phyloP scores from a whole-genome alignment of 257 asterid species.

The Parsonsia alboflavescens region DNA sequence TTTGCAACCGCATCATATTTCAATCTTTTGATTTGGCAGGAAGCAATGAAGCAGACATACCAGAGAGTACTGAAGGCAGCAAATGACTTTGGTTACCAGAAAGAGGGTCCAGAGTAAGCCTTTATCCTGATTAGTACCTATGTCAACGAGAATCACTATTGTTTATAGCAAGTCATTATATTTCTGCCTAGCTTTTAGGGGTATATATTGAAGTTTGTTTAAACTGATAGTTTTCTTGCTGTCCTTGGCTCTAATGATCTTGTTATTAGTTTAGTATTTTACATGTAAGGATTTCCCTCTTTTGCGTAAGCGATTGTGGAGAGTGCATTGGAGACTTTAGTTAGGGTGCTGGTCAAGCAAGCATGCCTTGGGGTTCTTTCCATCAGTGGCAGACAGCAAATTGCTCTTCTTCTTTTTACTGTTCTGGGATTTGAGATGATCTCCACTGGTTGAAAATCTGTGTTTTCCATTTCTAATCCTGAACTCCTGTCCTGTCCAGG shows the following conservation, averaged over 20 bases:
- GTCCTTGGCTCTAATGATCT: not conserved
- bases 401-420: not conserved
- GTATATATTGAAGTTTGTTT: not conserved
- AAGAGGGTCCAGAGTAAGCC: conserved; percentile 97
- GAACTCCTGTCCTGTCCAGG: conserved; percentile 28
- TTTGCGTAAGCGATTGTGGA: not conserved
- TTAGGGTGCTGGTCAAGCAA: no score
- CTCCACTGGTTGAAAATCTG: not conserved
- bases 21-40: conserved; percentile 42
- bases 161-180: not conserved
- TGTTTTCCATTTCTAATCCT: not conserved
- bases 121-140: not conserved
- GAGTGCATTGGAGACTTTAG: not conserved
- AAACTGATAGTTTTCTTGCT: not conserved
- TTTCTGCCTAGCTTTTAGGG: not conserved
- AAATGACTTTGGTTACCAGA: conserved; percentile 79
- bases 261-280: not conserved
- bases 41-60: conserved; percentile 91
- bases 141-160: not conserved
- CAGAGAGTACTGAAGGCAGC: conserved; percentile 84
- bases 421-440: not conserved
- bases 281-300: not conserved
- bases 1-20: not conserved
- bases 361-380: not conserved
- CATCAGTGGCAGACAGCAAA: not conserved